Evolutionary conservation across 2,329 filamentous ascomycete genomes (phyloP), one percentile per base, ranked within the genome.

Genomic region (Botrytis fragariae): DNA sequence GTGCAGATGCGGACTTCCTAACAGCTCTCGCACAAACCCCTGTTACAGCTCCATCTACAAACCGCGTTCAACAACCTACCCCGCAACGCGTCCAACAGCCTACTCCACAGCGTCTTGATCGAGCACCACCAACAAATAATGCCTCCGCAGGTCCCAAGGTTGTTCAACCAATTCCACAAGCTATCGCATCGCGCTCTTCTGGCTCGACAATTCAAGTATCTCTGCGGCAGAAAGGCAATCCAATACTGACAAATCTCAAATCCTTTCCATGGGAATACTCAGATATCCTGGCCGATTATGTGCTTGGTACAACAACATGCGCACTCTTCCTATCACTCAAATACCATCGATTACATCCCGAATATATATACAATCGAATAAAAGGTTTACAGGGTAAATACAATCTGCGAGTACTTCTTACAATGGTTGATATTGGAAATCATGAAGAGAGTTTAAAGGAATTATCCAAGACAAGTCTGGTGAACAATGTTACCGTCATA

Each of bases 361-460:
- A 99, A 83, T 99, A 99, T 85, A 94, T 99, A 79, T 98, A 98
- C 84, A 94, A 92, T 37, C 92, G 96, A 73, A 97, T 99, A 77
- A 91, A 92, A 70, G 90, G 91, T 67, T 86, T 99, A 7, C 93
- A 93, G 69, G 93, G 93, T 69, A 93, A 93, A 83, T 98, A 97
- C 84, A 92, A 91, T 77, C 87, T 99, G 32, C 93, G 96, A 65
- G 87, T 99, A 70, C 84, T 99, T 42, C 87, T 99, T 67, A 91
- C 92, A 32, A 94, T 98, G 89, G 95, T 98, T 39, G 96, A 99
- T 82, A 97, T 99, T 70, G 90, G 92, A 37, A 97, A 97, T 80
- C 96, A 98, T 79, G 94, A 98, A 82, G 94, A 97, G 73, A 88
- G 91, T 6, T 83, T 99, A 69, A 93, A 93, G 77, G 96, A 98